phyloP scores from a whole-genome alignment of 352 stramenopile species.

The Thalassiosira allenii region DNA sequence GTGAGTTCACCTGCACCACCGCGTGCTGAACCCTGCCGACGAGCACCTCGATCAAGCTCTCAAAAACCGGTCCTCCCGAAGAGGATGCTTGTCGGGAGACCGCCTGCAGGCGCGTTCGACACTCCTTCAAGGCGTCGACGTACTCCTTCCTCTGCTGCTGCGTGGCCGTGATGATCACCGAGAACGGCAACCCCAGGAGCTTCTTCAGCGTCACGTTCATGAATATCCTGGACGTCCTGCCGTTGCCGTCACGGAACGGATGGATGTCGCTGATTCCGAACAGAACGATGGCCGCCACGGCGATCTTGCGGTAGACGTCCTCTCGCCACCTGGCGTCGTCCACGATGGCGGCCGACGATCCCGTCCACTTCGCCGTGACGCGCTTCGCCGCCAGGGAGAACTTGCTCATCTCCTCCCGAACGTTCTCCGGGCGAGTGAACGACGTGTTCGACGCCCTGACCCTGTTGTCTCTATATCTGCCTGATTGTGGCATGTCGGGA shows the following conservation, averaged over 20 bases:
- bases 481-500: constrained; percentile 32
- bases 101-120: constrained; percentile 32
- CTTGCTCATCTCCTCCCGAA: constrained; percentile 30
- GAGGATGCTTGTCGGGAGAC: constrained; percentile 23
- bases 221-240: constrained; percentile 52
- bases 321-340: constrained; percentile 17
- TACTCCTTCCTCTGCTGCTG: constrained; percentile 55
- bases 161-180: constrained; percentile 49
- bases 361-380: not conserved
- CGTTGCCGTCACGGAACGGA: constrained; percentile 68
- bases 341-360: not conserved
- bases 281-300: constrained; percentile 53
- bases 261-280: constrained; percentile 68
- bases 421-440: constrained; percentile 29
- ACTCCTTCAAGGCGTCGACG: constrained; percentile 32
- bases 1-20: constrained; percentile 39
- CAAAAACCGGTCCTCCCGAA: constrained; percentile 27
- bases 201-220: constrained; percentile 54
- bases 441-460: constrained; percentile 38
- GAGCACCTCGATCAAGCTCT: constrained; percentile 41
- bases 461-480: constrained; percentile 42
- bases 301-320: constrained; percentile 3
- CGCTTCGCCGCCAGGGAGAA: constrained; percentile 7
- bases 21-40: constrained; percentile 48
- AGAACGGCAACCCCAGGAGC: constrained; percentile 52